Base-by-base conservation (phyloP, 345 rosid genomes). In the Salix arbutifolia region DNA sequence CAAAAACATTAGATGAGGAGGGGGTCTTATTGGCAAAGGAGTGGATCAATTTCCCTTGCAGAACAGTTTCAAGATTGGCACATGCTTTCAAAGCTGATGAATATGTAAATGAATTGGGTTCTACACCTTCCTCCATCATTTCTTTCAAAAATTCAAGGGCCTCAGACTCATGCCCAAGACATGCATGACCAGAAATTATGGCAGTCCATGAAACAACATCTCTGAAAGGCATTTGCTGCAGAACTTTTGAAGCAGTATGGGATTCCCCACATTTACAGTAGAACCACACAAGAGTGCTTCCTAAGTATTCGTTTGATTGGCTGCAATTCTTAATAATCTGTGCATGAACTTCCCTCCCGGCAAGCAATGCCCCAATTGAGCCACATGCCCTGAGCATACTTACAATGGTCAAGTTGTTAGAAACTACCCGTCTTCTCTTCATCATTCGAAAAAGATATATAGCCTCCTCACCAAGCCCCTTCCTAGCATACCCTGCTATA, bases 161-260 rank as follows among this genome's bases (percentile, higher is more conserved):
- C 82, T 92, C 93, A 7, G 85, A 67, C 75, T 90, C 99, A 35
- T 89, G 93, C 38, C 97, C 97, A 19, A 90, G 85, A 81, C 84
- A 67, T 10, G 94, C 86, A 79, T 87, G 88, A 64, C 99, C 94
- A 58, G 97, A 94, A 73, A 94, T 94, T 84, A 92, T 89, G 44
- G 99, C 93, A 4, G 97, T 92, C 98, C 97, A 94, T 8, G 97
- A 92, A 74, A 92, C 92, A 73, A 89, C 97, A 78, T 91, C 93
- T 84, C 90, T 85, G 65, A 84, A 83, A 6, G 94, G 92, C 86
- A 92, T 86, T 65, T 89, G 92, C 60, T 85, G 91, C 35, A 92
- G 88, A 76, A 95, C 93, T 71, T 81, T 87, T 69, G 79, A 90
- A 65, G 97, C 96, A 40, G 69, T 73, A 10, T 78, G 73, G 76